Percentiles rank a stretch among this genome's conserved stretches.
Conservation (phyloP, 768 basidiomycete genomes). For the Filobasidium wieringae region DNA sequence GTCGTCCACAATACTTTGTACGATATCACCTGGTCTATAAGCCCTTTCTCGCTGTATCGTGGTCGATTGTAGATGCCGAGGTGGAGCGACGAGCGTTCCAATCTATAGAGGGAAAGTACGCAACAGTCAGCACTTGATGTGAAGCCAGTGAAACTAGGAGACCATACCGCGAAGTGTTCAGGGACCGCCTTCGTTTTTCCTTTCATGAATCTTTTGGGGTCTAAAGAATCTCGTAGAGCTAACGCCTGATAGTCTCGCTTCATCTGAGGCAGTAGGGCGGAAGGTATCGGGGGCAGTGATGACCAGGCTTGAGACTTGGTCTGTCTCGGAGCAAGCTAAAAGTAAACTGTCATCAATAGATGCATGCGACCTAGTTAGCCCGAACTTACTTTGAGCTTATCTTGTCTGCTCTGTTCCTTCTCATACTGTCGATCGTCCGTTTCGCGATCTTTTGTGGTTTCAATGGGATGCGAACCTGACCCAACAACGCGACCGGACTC, state of each 20-base stretch:
- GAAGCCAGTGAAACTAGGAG: conserved; percentile 21
- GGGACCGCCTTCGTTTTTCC: conserved; percentile 25
- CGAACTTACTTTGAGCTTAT: conserved; percentile 27
- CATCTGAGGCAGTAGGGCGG: conserved; percentile 34
- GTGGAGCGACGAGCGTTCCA: conserved; percentile 31
- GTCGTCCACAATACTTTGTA: conserved; percentile 26
- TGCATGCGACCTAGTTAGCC: neutral
- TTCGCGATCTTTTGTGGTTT: neutral
- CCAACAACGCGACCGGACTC: too few species aligned
- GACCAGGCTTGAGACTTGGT: conserved; percentile 24
- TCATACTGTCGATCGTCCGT: conserved; percentile 26
- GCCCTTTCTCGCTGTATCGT: conserved; percentile 24
- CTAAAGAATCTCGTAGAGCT: conserved; percentile 32
- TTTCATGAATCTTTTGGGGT: conserved; percentile 39
- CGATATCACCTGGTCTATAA: conserved; percentile 33
- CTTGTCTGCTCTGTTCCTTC: conserved; percentile 18
- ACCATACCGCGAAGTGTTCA: conserved; percentile 35
- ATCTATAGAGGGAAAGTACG: conserved; percentile 18
- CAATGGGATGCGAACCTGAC: too few species aligned
- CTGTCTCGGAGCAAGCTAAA: conserved; percentile 9
- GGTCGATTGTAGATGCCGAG: conserved; percentile 29
- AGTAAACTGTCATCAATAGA: neutral
- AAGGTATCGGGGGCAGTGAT: conserved; percentile 24
- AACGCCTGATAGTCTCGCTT: conserved; percentile 37
- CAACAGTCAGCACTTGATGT: neutral